Base-by-base conservation (phyloP, 2,329 filamentous ascomycete species). In the Trichoderma atrobrunneum region DNA sequence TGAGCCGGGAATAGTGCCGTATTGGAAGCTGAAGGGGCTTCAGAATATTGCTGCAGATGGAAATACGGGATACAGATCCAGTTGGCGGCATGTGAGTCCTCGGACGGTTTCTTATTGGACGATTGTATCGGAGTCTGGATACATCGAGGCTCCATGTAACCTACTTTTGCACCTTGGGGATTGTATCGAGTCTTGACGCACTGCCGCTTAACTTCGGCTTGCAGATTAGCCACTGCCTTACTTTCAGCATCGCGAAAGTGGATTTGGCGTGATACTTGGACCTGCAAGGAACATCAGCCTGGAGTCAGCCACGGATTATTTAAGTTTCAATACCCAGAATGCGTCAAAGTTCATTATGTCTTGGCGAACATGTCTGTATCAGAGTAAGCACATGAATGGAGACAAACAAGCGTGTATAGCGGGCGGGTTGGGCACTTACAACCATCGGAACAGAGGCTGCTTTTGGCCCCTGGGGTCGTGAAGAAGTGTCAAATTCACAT, bases 31-130 rank as follows among this genome's bases (percentile, higher is more conserved):
- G 77, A 77, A 2, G 78, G 75, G 2, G 84, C 74, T 3, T 82
- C 83, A 0, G 81, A 81, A 71, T 85, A 86, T 28, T 80, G 79
- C 65, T 85, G 81, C 0, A 87, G 79, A 2, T 80, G 80, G 73
- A 87, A 86, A 73, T 86, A 87, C 0, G 85, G 85, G 16, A 86
- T 76, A 34, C 83, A 85, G 3, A 85, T 74, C 84, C 84, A 86
- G 24, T 79, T 80, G 0, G 79, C 78, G 1, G 74, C 66, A 11
- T 73, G 62, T 48, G 65, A 64, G 2, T 75, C 71, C 7, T 73
- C 61, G 1, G 71, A 36, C 28, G 77, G 74, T 28, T 77, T 77
- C 43, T 76, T 75, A 6, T 63, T 26, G 70, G 72, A 32, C 73
- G 61, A 73, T 78, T 73, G 72, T n/a, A 85, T 77, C 4, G 78